Conservation (phyloP, 2,329 filamentous ascomycete species). For the Monilinia vaccinii-corymbosi region DNA sequence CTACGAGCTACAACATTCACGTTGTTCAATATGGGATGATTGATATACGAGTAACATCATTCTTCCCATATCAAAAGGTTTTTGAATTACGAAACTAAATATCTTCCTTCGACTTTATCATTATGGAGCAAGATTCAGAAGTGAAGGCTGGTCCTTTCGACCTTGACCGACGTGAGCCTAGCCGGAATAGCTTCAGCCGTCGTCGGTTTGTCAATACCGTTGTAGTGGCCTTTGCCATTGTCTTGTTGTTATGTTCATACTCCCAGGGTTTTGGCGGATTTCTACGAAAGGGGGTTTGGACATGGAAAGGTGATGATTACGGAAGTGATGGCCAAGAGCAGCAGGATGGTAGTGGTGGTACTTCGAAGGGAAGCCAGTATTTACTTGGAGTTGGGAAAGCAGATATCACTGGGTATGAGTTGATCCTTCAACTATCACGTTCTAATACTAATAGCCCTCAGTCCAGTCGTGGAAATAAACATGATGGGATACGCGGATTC, state of each 20-base stretch:
- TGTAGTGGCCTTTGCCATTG: background rate
- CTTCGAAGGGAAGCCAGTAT: conserved; percentile 34
- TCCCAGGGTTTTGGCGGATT: background rate
- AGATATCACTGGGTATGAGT: conserved; percentile 57
- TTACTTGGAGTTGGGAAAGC: conserved; percentile 61
- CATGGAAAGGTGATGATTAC: conserved; percentile 1
- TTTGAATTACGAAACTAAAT: background rate
- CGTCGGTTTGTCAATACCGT: background rate
- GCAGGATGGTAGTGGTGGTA: conserved; percentile 10
- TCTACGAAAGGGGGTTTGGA: conserved; percentile 5
- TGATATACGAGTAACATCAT: background rate
- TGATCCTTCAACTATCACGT: background rate
- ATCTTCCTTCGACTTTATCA: background rate
- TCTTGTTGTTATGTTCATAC: background rate
- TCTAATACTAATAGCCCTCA: conserved; percentile 25
- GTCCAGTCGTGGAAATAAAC: conserved; percentile 81
- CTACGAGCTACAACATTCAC: background rate
- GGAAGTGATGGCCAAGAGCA: background rate
- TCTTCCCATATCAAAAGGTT: background rate
- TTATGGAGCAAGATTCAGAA: background rate
- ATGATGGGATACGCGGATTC: conserved; percentile 87
- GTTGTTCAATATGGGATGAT: conserved; percentile 2
- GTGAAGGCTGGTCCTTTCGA: conserved; percentile 5
- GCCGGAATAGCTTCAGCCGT: background rate
- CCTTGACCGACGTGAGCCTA: background rate